These are phyloP conservation scores for Rosa lucieae DNA, from an alignment of 306 rosid species.

Conservation along the genomic window DNA sequence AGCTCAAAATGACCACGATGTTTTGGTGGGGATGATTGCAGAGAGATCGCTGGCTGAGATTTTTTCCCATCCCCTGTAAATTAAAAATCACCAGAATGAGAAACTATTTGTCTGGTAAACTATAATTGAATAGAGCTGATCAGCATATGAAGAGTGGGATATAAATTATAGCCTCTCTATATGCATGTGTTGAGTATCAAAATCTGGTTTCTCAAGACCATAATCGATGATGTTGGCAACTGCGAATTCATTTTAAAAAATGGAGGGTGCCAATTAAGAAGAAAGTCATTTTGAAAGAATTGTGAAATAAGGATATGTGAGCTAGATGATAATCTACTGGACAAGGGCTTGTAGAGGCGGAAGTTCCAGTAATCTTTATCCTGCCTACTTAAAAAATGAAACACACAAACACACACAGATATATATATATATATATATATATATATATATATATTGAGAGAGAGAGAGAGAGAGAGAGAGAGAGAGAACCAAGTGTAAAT, in stretches of 20 bases:
- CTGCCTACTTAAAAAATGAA: too few species aligned
- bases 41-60: slow-evolving; percentile 51
- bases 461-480: background rate
- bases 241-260: background rate
- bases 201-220: background rate
- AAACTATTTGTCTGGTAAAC: slow-evolving; percentile 27
- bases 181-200: background rate
- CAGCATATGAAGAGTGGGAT: background rate
- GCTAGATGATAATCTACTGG: too few species aligned
- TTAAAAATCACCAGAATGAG: slow-evolving; percentile 54
- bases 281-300: background rate
- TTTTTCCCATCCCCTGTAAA: slow-evolving; percentile 55
- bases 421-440: too few species aligned
- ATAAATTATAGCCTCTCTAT: background rate
- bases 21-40: slow-evolving; percentile 53
- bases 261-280: background rate
- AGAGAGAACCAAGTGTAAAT: background rate
- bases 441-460: too few species aligned
- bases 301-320: background rate
- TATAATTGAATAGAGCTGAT: background rate
- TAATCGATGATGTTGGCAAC: background rate
- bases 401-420: too few species aligned
- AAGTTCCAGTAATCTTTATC: too few species aligned
- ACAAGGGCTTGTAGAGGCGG: too few species aligned
- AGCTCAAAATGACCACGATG: slow-evolving; percentile 59